Evolutionary conservation across 495 filamentous ascomycete genomes (phyloP).

Genomic region (Penicillium macrosclerotiorum): DNA sequence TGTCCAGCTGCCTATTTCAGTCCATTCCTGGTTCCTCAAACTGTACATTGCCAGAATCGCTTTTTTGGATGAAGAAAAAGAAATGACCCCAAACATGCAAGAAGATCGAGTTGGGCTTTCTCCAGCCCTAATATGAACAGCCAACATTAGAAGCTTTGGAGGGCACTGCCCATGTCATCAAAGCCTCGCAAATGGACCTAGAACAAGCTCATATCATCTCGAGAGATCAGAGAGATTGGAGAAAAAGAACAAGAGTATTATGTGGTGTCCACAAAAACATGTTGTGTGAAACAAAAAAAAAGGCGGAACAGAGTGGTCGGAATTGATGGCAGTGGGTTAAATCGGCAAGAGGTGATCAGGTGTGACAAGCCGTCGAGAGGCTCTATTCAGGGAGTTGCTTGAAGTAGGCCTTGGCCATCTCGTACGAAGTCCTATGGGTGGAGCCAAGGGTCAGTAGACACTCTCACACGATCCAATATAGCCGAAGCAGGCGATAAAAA

Average conservation of each 20-base stretch:
- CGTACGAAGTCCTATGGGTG: slow-evolving; percentile 66
- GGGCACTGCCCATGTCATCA: slow-evolving; percentile 14
- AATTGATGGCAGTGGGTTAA: slow-evolving; percentile 6
- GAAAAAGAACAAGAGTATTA: slow-evolving; percentile 8
- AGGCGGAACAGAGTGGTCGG: slow-evolving; percentile 1
- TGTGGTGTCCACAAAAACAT: slow-evolving; percentile 9
- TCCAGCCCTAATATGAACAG: slow-evolving; percentile 4
- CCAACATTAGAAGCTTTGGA: background rate
- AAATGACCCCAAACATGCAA: slow-evolving; percentile 20
- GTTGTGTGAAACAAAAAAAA: slow-evolving; percentile 1
- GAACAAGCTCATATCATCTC: slow-evolving; percentile 15
- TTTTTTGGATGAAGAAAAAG: slow-evolving; percentile 14
- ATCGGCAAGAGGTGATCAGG: slow-evolving; percentile 11
- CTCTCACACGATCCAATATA: too few species aligned
- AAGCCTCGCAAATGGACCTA: slow-evolving; percentile 5
- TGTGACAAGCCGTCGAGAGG: slow-evolving; percentile 1
- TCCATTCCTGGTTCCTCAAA: slow-evolving; percentile 12
- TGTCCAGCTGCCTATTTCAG: slow-evolving; percentile 6
- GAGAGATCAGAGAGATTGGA: slow-evolving; percentile 13
- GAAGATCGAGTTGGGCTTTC: slow-evolving; percentile 9
- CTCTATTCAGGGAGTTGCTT: slow-evolving; percentile 41
- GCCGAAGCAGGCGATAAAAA: background rate
- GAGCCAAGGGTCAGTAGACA: slow-evolving; percentile 23
- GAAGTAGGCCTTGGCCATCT: slow-evolving; percentile 76
- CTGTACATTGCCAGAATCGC: slow-evolving; percentile 28